A percentile compares a stretch with the other conserved stretches of the same genome.
Evolutionary conservation across 1,284 basidiomycete species (phyloP).

Genomic region (Ceratorhiza oryzae-sativae): DNA sequence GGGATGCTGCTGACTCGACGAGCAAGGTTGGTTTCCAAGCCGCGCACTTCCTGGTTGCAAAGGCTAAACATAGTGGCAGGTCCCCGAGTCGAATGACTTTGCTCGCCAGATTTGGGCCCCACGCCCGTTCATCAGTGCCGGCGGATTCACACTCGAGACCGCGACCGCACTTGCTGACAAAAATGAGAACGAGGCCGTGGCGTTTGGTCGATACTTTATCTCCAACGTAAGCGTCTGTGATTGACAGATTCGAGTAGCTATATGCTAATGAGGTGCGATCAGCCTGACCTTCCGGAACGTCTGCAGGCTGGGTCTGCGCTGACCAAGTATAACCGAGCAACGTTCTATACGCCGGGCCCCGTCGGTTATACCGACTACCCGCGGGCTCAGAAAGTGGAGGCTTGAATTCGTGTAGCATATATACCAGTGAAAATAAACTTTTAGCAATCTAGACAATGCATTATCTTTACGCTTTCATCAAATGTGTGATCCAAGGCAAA

Average conservation of each 20-base stretch:
- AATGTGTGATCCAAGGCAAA: too few species aligned
- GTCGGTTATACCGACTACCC: slow-evolving; percentile 7
- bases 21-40: slow-evolving; percentile 13
- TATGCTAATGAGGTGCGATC: neutral
- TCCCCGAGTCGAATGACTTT: slow-evolving; percentile 43
- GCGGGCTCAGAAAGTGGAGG: neutral
- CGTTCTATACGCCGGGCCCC: neutral
- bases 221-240: neutral
- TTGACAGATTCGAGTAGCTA: neutral
- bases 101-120: slow-evolving; percentile 40
- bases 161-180: slow-evolving; percentile 42
- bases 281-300: neutral
- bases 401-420: slow-evolving; percentile 3
- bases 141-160: slow-evolving; percentile 51
- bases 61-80: neutral
- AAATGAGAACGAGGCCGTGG: neutral
- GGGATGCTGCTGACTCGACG: slow-evolving; percentile 42
- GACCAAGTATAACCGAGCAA: neutral
- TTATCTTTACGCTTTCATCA: too few species aligned
- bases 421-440: neutral
- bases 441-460: neutral
- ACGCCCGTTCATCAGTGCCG: slow-evolving; percentile 58
- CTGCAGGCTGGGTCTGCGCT: neutral
- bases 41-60: neutral
- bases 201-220: neutral